phyloP scores from a whole-genome alignment of 2,329 filamentous ascomycete genomes.

The Sporothrix brasiliensis region DNA sequence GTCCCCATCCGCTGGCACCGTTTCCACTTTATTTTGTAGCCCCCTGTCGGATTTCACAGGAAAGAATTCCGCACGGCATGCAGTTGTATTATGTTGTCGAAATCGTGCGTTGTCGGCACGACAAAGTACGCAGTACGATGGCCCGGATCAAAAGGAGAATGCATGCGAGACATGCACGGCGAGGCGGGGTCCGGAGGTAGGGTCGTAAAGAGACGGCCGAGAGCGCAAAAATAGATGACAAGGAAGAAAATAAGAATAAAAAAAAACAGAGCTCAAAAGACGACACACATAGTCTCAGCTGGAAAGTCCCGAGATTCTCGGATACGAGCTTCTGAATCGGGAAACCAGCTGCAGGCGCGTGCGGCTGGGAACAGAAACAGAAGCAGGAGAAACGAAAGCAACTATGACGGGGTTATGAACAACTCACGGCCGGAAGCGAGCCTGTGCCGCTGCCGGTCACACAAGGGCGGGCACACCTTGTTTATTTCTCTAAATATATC shows the following conservation, averaged over 20 bases:
- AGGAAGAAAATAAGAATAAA: neutral
- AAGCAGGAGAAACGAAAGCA: neutral
- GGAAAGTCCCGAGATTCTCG: neutral
- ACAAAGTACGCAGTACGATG: no score
- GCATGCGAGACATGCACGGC: constrained; percentile 11
- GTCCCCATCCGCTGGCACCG: constrained; percentile 5
- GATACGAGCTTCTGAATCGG: constrained; percentile 23
- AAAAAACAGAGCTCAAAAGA: neutral
- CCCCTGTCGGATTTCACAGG: no score
- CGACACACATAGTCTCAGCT: neutral
- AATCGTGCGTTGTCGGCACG: neutral
- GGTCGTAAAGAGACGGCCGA: constrained; percentile 7
- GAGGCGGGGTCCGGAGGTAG: neutral
- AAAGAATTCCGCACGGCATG: no score
- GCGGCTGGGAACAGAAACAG: neutral
- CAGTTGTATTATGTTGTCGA: neutral
- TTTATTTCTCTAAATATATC: neutral
- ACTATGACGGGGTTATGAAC: neutral
- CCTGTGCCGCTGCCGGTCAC: neutral
- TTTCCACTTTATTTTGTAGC: neutral
- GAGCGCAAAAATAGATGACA: neutral
- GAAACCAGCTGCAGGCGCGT: constrained; percentile 4
- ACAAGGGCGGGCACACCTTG: neutral
- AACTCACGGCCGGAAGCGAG: neutral
- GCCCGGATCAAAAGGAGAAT: neutral